phyloP scores from a whole-genome alignment of 805 yeast genomes.

The Zygosaccharomyces rouxii region DNA sequence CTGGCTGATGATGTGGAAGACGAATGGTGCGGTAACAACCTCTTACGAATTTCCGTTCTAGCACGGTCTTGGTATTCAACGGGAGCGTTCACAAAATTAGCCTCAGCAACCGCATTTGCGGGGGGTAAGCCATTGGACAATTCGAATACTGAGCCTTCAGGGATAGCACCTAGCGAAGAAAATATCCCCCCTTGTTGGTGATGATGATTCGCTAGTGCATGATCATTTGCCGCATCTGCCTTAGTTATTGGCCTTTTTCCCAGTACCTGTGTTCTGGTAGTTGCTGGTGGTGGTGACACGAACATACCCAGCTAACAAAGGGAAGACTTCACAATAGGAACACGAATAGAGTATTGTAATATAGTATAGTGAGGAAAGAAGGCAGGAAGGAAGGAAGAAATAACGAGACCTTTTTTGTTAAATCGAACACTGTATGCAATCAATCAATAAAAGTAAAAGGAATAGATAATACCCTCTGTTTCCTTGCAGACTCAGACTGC shows the following conservation, averaged over 20 bases:
- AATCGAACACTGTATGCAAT: too few species aligned
- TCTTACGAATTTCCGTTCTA: constrained; percentile 33
- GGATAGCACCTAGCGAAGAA: constrained; percentile 3
- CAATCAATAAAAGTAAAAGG: too few species aligned
- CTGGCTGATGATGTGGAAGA: constrained; percentile 7
- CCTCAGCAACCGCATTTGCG: constrained; percentile 2
- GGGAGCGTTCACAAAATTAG: constrained; percentile 34
- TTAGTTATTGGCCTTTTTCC: constrained; percentile 14
- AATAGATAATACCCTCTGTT: too few species aligned
- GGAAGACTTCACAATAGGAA: background rate
- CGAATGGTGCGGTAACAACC: constrained; percentile 18
- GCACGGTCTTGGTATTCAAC: constrained; percentile 36
- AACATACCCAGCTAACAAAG: constrained; percentile 19
- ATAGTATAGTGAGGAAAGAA: too few species aligned
- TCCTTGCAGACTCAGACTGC: too few species aligned
- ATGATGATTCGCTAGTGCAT: background rate
- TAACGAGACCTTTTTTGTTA: too few species aligned
- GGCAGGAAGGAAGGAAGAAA: too few species aligned
- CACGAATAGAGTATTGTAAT: too few species aligned
- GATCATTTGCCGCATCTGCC: background rate
- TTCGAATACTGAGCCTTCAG: constrained; percentile 4
- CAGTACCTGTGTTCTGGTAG: constrained; percentile 22
- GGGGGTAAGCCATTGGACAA: background rate
- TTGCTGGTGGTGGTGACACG: constrained; percentile 34
- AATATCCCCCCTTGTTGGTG: constrained; percentile 1